These are phyloP conservation scores for Theobroma grandiflorum DNA, from an alignment of 441 rosid genomes.

Conservation along the genomic window DNA sequence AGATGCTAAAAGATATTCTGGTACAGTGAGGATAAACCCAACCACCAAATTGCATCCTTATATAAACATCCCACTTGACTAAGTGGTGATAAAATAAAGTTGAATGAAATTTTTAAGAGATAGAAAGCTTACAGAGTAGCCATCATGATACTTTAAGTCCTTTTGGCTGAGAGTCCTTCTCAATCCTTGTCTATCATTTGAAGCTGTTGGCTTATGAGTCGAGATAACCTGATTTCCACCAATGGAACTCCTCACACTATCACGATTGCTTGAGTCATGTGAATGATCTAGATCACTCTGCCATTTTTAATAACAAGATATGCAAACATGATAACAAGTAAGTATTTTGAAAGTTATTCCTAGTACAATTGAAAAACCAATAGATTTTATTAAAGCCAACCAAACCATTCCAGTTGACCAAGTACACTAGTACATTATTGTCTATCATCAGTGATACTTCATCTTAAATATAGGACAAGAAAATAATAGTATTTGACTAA, in stretches of 20 bases:
- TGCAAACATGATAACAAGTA: constrained; percentile 22
- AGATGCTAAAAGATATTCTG: constrained; percentile 5
- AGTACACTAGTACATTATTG: not conserved
- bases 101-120: constrained; percentile 20
- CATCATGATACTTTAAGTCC: constrained; percentile 74
- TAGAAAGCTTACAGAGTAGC: constrained; percentile 76
- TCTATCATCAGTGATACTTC: not conserved
- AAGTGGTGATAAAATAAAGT: not conserved
- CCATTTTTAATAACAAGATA: constrained; percentile 36
- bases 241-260: constrained; percentile 45
- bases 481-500: not conserved
- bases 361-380: not conserved
- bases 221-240: constrained; percentile 46
- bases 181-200: constrained; percentile 60
- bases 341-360: not conserved
- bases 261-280: constrained; percentile 47
- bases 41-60: constrained; percentile 19
- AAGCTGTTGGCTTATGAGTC: constrained; percentile 45
- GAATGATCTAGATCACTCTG: constrained; percentile 80
- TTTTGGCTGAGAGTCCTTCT: constrained; percentile 79
- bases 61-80: not conserved
- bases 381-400: not conserved
- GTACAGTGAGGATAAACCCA: constrained; percentile 4
- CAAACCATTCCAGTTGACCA: not conserved
- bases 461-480: not conserved